phyloP scores from a whole-genome alignment of 2,329 filamentous ascomycete genomes.

The Fusarium sp. region DNA sequence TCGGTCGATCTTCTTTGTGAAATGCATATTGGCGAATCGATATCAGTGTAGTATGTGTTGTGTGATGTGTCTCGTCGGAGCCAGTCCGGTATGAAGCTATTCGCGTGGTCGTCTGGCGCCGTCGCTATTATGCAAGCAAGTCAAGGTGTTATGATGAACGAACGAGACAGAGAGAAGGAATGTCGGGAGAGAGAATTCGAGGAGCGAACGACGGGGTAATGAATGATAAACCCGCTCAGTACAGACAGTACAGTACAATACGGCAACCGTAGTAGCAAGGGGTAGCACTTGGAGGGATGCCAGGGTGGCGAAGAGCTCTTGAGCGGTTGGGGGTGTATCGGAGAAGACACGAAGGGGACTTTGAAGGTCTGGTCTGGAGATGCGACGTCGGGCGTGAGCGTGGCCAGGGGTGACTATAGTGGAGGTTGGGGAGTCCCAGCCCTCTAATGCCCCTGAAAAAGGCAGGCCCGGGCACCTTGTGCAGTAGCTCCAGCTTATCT shows the following conservation, averaged over 20 bases:
- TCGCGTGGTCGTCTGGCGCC: conserved; percentile 28
- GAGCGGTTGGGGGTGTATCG: conserved; percentile 33
- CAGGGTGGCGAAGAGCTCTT: conserved; percentile 42
- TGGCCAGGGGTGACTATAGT: conserved; percentile 32
- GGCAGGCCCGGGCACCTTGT: conserved; percentile 13
- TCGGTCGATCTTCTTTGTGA: conserved; percentile 89
- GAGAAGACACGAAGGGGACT: conserved; percentile 23
- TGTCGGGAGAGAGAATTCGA: conserved; percentile 6
- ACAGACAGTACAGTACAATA: not conserved
- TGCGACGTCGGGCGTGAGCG: conserved; percentile 31
- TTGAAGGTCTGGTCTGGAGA: conserved; percentile 13
- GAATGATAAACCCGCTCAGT: conserved; percentile 34
- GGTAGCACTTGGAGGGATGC: conserved; percentile 39
- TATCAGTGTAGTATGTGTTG: conserved; percentile 9
- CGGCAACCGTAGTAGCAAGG: conserved; percentile 24
- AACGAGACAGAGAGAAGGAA: conserved; percentile 13
- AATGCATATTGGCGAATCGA: conserved; percentile 57
- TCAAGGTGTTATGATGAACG: conserved; percentile 11
- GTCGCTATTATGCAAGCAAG: conserved; percentile 19
- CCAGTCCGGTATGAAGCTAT: conserved; percentile 39
- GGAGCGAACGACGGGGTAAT: conserved; percentile 44
- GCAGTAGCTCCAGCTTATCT: conserved; percentile 38
- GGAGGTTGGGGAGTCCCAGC: conserved; percentile 34
- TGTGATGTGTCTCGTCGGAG: conserved; percentile 28
- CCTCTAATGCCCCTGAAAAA: conserved; percentile 27